Evolutionary conservation across 108 stramenopile species (phyloP), one percentile per base, ranked within the genome.

Genomic region (Ochromonas danica): DNA sequence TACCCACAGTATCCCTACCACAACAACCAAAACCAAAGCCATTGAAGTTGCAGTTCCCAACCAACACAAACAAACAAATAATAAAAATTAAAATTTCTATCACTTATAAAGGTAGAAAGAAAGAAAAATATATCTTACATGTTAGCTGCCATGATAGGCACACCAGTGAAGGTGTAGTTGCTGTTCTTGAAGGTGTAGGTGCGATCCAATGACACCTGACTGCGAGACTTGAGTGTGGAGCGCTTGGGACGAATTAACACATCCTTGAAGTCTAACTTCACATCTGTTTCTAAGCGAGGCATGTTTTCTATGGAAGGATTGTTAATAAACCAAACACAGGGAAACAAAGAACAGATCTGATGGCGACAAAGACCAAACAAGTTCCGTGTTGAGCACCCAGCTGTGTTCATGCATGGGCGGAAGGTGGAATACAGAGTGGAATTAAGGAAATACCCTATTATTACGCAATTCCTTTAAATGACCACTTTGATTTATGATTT

Each of bases 251-350:
- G 77, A 45, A 83, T 78, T 0, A 86, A 45, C 25, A 84, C 83
- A 39, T 82, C 87, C 79, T 86, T 85, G 63, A 86, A 88, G 74
- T 85, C 87, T 33, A 88, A 77, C 67, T 85, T 85, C 27, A 82
- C 35, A 3, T 83, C 87, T 0, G 35, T 39, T 62, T 87, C 87
- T 3, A 87, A 70, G 45, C 84, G 78, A 61, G 82, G 67, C 71
- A 82, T 87, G 1, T 22, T 51, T 51, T 6, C 22, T 51, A 51
- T 22, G 6, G 45, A 14, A 51, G 22, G 22, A 51, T n/a, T n/a
- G n/a, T n/a, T n/a, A n/a, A n/a, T n/a, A n/a, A n/a, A n/a, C n/a
- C n/a, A n/a, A n/a, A n/a, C n/a, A n/a, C n/a, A n/a, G n/a, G n/a
- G n/a, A n/a, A n/a, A n/a, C n/a, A n/a, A n/a, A n/a, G n/a, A n/a